Conservation (phyloP, 768 basidiomycete genomes). For the Boletus fagicola region DNA sequence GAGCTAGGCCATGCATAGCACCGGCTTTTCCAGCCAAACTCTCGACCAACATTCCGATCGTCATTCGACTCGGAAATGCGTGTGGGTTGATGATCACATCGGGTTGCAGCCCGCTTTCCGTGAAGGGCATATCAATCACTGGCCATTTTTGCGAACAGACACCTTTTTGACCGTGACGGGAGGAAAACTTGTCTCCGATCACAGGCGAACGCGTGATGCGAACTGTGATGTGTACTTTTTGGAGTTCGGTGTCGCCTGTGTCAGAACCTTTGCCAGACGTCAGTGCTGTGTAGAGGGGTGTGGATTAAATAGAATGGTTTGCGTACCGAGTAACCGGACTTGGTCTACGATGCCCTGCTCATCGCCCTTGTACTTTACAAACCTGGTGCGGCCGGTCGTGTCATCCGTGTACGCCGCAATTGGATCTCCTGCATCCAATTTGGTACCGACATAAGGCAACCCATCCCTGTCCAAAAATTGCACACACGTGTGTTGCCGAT, state of each 20-base stretch:
- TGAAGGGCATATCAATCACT: conserved; percentile 96
- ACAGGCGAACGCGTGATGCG: conserved; percentile 93
- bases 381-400: conserved; percentile 73
- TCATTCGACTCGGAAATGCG: conserved; percentile 99
- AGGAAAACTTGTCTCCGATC: conserved; percentile 99
- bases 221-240: conserved; percentile 91
- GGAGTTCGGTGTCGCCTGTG: conserved; percentile 80
- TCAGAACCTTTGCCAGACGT: conserved; percentile 64
- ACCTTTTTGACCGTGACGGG: conserved; percentile 98
- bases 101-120: conserved; percentile 97
- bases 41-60: conserved; percentile 99
- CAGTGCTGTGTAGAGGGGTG: neutral
- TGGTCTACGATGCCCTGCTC: conserved; percentile 87
- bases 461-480: conserved; percentile 79
- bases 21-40: conserved; percentile 99
- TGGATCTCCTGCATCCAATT: conserved; percentile 69
- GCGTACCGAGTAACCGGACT: conserved; percentile 83
- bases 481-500: conserved; percentile 41
- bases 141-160: conserved; percentile 99
- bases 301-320: neutral
- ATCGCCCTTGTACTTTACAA: conserved; percentile 96
- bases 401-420: conserved; percentile 89
- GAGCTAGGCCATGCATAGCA: conserved; percentile 96
- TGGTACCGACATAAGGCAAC: conserved; percentile 72
- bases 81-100: conserved; percentile 99